These are phyloP conservation scores for Brassica incana DNA, from an alignment of 345 rosid species.

Conservation along the genomic window DNA sequence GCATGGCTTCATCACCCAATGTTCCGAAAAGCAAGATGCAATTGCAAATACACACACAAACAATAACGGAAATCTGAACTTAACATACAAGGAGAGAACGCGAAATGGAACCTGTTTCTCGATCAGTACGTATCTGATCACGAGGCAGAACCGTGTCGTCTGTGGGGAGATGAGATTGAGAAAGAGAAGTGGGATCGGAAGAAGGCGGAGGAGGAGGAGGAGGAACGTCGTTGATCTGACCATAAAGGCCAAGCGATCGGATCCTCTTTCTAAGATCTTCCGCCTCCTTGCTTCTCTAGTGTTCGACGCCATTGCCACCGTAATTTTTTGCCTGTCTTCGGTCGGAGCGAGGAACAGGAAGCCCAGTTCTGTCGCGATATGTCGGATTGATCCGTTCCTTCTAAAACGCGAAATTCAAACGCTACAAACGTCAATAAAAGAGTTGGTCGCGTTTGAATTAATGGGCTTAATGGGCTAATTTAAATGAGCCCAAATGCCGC, in stretches of 20 bases:
- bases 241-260: conserved; percentile 84
- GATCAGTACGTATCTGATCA: conserved; percentile 32
- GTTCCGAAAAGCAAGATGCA: neutral
- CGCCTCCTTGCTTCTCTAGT: conserved; percentile 77
- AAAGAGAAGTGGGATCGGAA: conserved; percentile 32
- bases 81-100: neutral
- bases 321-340: neutral
- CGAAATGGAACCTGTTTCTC: conserved; percentile 35
- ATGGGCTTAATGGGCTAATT: conserved; percentile 22
- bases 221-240: conserved; percentile 50
- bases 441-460: neutral
- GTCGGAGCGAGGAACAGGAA: neutral
- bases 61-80: conserved; percentile 1
- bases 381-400: neutral
- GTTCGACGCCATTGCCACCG: conserved; percentile 43
- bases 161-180: conserved; percentile 17
- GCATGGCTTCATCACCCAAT: neutral
- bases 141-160: conserved; percentile 24
- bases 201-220: conserved; percentile 42
- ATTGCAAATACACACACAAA: neutral
- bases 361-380: neutral
- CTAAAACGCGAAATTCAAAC: conserved; percentile 16
- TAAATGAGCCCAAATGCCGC: neutral
- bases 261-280: conserved; percentile 70
- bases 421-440: neutral